These are phyloP conservation scores for Mycocentrospora acerina DNA, from an alignment of 2,329 filamentous ascomycete species.

Conservation along the genomic window DNA sequence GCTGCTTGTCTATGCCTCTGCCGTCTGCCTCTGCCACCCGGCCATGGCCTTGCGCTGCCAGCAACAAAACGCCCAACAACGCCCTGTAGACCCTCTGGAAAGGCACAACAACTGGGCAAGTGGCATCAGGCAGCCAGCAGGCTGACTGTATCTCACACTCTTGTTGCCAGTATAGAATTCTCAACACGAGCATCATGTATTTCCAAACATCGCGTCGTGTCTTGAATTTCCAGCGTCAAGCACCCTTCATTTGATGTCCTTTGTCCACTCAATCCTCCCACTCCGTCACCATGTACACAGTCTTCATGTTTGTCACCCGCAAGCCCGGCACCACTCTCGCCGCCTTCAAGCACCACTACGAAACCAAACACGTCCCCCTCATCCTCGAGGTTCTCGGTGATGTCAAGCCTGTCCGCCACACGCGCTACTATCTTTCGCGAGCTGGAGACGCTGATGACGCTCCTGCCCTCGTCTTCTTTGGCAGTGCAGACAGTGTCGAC, in stretches of 20 bases:
- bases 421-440: constrained; percentile 24
- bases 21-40: too few species aligned
- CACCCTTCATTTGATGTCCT: neutral
- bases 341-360: constrained; percentile 26
- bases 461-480: constrained; percentile 9
- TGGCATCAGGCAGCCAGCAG: too few species aligned
- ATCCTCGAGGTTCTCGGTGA: constrained; percentile 19
- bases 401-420: constrained; percentile 22
- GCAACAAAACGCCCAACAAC: too few species aligned
- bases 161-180: neutral
- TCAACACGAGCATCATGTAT: neutral
- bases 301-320: constrained; percentile 20
- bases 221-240: neutral
- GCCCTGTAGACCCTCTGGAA: too few species aligned
- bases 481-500: constrained; percentile 6
- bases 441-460: constrained; percentile 3
- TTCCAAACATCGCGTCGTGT: too few species aligned
- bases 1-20: too few species aligned
- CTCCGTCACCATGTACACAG: constrained; percentile 17
- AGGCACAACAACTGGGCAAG: too few species aligned
- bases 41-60: too few species aligned
- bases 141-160: too few species aligned
- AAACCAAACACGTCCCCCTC: constrained; percentile 23
- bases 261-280: neutral
- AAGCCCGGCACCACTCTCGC: constrained; percentile 16